These are phyloP conservation scores for Hymenoscyphus linearis DNA, from an alignment of 2,329 filamentous ascomycete genomes.

Conservation along the genomic window DNA sequence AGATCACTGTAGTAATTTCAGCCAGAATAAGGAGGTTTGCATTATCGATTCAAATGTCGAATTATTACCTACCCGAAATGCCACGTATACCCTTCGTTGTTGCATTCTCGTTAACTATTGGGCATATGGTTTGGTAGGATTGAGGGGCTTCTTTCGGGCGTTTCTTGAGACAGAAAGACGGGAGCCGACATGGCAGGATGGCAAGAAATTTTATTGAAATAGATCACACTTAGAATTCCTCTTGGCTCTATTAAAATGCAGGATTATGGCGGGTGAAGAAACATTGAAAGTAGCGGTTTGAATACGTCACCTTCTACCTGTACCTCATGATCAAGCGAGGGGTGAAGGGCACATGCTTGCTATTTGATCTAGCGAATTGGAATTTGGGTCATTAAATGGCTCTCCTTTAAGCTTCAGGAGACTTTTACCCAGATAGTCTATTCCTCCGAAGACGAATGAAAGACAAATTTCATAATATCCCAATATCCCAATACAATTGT, in stretches of 20 bases:
- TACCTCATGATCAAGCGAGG: neutral
- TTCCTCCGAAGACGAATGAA: too few species aligned
- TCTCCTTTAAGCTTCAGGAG: too few species aligned
- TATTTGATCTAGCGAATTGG: too few species aligned
- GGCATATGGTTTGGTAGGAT: neutral
- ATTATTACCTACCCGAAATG: neutral
- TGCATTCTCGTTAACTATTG: neutral
- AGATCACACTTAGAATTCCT: neutral
- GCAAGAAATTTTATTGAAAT: neutral
- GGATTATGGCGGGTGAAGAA: neutral
- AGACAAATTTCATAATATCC: too few species aligned
- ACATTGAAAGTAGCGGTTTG: neutral
- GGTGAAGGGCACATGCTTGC: neutral
- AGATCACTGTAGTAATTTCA: neutral
- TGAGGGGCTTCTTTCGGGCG: neutral
- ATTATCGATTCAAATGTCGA: neutral
- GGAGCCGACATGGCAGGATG: too few species aligned
- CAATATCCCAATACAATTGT: too few species aligned
- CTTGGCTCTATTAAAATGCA: neutral
- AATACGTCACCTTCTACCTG: neutral
- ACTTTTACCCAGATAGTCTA: too few species aligned
- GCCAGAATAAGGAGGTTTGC: neutral
- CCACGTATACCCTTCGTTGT: neutral
- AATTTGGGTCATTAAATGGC: too few species aligned
- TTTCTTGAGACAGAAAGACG: neutral